These are phyloP conservation scores for Tylopilus sp. DNA, from an alignment of 1,284 basidiomycete genomes.

Conservation along the genomic window DNA sequence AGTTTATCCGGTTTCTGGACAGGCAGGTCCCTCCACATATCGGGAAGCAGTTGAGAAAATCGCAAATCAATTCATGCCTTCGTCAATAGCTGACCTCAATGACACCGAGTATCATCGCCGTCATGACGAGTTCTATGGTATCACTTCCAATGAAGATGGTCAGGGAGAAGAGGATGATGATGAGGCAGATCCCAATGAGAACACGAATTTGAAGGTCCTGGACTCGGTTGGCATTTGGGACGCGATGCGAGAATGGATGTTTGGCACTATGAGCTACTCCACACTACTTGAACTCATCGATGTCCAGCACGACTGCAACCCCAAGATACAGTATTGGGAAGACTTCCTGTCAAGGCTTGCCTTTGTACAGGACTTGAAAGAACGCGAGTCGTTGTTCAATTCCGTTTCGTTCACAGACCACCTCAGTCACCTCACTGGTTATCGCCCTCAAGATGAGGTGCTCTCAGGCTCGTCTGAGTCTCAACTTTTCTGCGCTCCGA, in stretches of 20 bases:
- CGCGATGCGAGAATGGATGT: too few relatives aligned
- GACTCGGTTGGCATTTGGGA: too few relatives aligned
- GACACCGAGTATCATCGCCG: too few relatives aligned
- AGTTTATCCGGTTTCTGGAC: too few relatives aligned
- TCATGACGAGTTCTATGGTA: too few relatives aligned
- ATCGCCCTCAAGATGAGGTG: background rate
- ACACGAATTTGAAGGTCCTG: too few relatives aligned
- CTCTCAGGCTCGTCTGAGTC: too few relatives aligned
- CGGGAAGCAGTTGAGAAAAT: background rate
- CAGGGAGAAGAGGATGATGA: too few relatives aligned
- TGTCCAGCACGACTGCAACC: background rate
- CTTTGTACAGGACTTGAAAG: background rate
- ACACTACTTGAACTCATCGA: background rate
- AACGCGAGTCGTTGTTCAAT: background rate
- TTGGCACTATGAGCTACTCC: background rate
- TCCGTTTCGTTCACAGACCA: background rate
- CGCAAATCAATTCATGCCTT: background rate
- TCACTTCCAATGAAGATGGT: too few relatives aligned
- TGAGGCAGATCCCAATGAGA: too few relatives aligned
- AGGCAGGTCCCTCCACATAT: background rate
- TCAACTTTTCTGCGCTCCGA: too few relatives aligned
- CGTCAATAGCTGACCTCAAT: too few relatives aligned
- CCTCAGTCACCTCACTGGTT: background rate
- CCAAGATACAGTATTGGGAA: background rate
- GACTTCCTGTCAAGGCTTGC: background rate